Evolutionary conservation across 768 basidiomycete genomes (phyloP), one percentile per base, ranked within the genome.

Genomic region (Boletellus sp.): DNA sequence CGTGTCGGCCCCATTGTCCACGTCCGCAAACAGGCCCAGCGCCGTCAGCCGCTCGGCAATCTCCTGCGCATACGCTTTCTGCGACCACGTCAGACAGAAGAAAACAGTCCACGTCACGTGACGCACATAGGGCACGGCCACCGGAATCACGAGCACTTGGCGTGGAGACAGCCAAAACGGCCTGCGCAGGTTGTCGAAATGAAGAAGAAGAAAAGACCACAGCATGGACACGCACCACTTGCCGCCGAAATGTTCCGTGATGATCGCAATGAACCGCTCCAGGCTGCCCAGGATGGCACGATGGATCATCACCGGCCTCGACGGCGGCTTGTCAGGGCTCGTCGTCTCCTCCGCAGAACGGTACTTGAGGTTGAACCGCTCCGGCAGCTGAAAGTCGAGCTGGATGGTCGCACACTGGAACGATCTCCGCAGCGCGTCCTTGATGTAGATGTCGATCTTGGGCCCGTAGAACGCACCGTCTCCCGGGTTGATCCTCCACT

Each of bases 381-480:
- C 86, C 10, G 96, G 96, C 1, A 99, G 81, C 70, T 99, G 93
- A 83, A 97, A 99, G 73, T 98, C 95, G 51, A 99, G 88, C 72
- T 98, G 90, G 69, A 98, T 97, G 2, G 96, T 98, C 35, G 94
- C 96, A 62, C 95, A 98, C 70, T 99, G 96, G 84, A 93, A 95
- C 20, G 92, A 91, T 40, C 96, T 84, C 33, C 78, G 82, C 20
- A 98, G 77, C 1, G 96, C 94, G 61, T 99, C 96, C 22, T 84
- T 81, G 65, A 98, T 88, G 52, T 89, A 92, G 73, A 99, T 95
- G 70, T 98, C 96, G 62, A 97, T 95, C 76, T 98, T 98, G 55
- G 96, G 96, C 0, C 96, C 96, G 72, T 99, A 99, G 80, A 99
- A 99, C 10, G 96, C 96, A 43, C 96, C 96, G 62, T 99, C 96